These are phyloP conservation scores for Chytriomyces hyalinus DNA, from an alignment of 192 early-diverging fungal species.

Conservation along the genomic window DNA sequence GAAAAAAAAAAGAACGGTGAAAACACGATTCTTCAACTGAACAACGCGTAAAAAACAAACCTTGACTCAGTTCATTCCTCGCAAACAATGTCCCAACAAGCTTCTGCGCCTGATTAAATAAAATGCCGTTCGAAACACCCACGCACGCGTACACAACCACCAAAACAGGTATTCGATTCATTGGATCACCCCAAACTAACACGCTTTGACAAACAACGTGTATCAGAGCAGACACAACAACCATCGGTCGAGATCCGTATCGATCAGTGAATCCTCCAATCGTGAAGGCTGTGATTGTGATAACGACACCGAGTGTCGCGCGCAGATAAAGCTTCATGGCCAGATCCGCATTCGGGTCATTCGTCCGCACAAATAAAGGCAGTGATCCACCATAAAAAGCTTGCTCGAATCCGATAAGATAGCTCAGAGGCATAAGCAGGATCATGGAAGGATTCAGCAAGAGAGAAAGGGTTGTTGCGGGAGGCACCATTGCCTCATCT, in stretches of 20 bases:
- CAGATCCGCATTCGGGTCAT: constrained; percentile 6
- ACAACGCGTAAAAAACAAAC: not conserved
- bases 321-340: constrained; percentile 22
- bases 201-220: constrained; percentile 17
- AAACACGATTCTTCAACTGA: too few relatives aligned
- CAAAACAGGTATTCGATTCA: constrained; percentile 1
- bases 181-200: not conserved
- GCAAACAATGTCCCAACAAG: constrained; percentile 10
- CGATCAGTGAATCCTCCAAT: constrained; percentile 19
- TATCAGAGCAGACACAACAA: constrained; percentile 1
- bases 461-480: constrained; percentile 10
- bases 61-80: not conserved
- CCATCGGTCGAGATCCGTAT: constrained; percentile 19
- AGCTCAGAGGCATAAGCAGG: constrained; percentile 22
- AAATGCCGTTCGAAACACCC: constrained; percentile 5
- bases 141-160: constrained; percentile 11
- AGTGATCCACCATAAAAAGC: constrained; percentile 30
- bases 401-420: constrained; percentile 29
- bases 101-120: constrained; percentile 18
- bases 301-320: constrained; percentile 16
- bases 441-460: constrained; percentile 21
- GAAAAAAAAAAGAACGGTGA: too few relatives aligned
- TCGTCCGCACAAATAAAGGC: constrained; percentile 29
- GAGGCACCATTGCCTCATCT: not conserved
- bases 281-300: constrained; percentile 14